phyloP scores from a whole-genome alignment of 2,329 filamentous ascomycete genomes.

The Paraphaeosphaeria sporulosa region DNA sequence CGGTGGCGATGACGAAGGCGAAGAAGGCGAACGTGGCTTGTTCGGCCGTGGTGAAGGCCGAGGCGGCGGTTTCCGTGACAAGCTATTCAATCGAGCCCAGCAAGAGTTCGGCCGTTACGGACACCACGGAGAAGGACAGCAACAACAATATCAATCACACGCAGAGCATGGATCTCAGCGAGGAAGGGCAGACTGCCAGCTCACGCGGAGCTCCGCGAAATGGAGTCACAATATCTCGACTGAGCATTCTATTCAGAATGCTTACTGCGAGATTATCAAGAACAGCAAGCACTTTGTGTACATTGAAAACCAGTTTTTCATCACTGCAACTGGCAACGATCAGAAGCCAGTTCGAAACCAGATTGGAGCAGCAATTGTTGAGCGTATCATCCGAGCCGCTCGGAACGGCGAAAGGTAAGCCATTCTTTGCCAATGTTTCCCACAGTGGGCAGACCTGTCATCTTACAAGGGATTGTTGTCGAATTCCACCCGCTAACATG shows the following conservation, averaged over 20 bases:
- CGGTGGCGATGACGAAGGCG: conserved; percentile 32
- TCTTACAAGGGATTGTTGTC: no score
- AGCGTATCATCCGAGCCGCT: conserved; percentile 76
- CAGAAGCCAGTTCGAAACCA: conserved; percentile 79
- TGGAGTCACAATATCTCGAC: conserved; percentile 67
- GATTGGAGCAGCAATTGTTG: conserved; percentile 80
- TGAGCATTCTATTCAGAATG: conserved; percentile 82
- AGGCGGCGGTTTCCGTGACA: conserved; percentile 34
- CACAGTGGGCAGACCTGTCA: no score
- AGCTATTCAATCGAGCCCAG: conserved; percentile 35
- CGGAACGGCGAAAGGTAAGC: conserved; percentile 66
- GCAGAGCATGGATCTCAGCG: conserved; percentile 40
- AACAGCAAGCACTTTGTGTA: conserved; percentile 77
- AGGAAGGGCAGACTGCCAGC: conserved; percentile 43
- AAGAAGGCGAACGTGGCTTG: conserved; percentile 42
- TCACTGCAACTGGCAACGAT: conserved; percentile 76
- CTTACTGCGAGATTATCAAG: conserved; percentile 76
- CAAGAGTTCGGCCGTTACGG: conserved; percentile 37
- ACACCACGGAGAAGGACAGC: conserved; percentile 27
- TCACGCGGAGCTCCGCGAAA: conserved; percentile 53
- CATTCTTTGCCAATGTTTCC: background rate
- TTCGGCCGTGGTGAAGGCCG: conserved; percentile 33
- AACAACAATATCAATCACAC: conserved; percentile 36
- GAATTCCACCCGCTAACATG: background rate
- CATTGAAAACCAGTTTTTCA: conserved; percentile 90